Evolutionary conservation across 179 eudicot genomes (phyloP), one percentile per base, ranked within the genome.

Genomic region (Beta corolliflora): DNA sequence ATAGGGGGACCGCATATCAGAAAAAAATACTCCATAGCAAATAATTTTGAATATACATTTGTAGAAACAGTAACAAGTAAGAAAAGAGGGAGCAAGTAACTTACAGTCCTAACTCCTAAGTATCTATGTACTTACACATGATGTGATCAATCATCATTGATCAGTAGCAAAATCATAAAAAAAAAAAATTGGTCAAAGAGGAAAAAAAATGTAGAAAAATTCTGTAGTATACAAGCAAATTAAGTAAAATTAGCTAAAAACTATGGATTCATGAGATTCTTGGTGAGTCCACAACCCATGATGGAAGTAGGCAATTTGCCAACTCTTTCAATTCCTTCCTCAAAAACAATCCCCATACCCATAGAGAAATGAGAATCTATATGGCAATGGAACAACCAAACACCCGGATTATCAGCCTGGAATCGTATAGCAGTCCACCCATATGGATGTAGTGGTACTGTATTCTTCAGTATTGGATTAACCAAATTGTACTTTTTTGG

Each of bases 361-460:
- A 91, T 84, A 15, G 75, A 82, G 74, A 93, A 92, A 88, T 93
- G 97, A 1, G 97, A 83, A 82, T 95, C 98, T 14, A 95, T 91
- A 58, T 93, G 98, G 73, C 98, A 95, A 85, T 93, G 98, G 77
- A 95, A 93, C 18, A 93, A 86, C 98, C 98, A 93, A 15, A 89
- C 90, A 25, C 98, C 98, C 7, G 98, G 98, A 72, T 95, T 95
- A 87, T 93, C 80, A 1, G 98, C 94, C 61, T 84, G 86, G 53
- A 93, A 93, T 53, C 98, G 76, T 78, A 93, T 65, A 7, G 98
- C 97, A 0, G 98, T 95, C 98, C 98, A 95, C 21, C 98, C 98
- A n/a, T 80, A 95, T 0, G 91, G 97, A 48, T 95, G 98, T 14
- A 95, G 83, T 0, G 92, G 87, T 14, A 91, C 97, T 7, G 97